Conservation (phyloP, 768 basidiomycete genomes). For the Gymnopilus dilepis region DNA sequence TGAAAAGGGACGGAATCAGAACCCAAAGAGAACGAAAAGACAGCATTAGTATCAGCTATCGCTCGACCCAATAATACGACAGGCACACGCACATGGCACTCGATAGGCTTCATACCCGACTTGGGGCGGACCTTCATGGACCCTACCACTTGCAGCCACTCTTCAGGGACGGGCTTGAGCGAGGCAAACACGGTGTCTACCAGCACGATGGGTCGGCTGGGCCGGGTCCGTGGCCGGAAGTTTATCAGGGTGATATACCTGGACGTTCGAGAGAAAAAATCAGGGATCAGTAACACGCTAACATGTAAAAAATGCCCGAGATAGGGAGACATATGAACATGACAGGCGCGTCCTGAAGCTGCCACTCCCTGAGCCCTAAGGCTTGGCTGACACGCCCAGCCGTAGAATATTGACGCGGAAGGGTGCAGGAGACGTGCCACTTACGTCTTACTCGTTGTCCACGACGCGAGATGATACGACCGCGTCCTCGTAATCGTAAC, state of each 20-base stretch:
- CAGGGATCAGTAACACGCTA: conserved; percentile 6
- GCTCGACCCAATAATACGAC: background rate
- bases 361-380: too few species aligned
- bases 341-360: background rate
- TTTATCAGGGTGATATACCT: conserved; percentile 48
- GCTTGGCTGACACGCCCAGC: too few species aligned
- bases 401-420: too few species aligned
- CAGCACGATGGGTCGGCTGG: conserved; percentile 48
- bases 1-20: background rate
- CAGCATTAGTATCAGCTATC: background rate
- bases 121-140: conserved; percentile 39
- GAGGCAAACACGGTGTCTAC: conserved; percentile 49
- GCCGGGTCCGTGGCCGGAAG: conserved; percentile 54
- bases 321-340: background rate
- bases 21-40: background rate
- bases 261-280: conserved; percentile 1
- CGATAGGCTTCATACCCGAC: conserved; percentile 41
- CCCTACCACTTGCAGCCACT: conserved; percentile 58
- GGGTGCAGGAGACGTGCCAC: background rate
- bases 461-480: conserved; percentile 36
- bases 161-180: conserved; percentile 59
- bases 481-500: conserved; percentile 38
- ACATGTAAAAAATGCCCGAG: background rate
- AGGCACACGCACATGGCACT: conserved; percentile 55
- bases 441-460: conserved; percentile 44